These are phyloP conservation scores for Fraxinus floribunda DNA, from an alignment of 305 asterid species.

Conservation along the genomic window DNA sequence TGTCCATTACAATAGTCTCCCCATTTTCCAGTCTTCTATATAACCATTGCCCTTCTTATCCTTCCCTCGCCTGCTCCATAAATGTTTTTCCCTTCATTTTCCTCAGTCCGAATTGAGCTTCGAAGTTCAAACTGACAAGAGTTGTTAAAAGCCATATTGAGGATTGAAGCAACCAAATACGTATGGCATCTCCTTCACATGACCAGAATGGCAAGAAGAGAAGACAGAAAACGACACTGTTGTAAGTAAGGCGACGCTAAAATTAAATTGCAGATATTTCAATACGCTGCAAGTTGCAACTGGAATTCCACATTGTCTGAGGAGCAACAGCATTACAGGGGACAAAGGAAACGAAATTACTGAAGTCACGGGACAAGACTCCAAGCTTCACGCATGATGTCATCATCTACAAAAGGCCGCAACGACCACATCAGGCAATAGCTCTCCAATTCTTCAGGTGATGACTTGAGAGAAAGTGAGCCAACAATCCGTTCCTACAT, in stretches of 20 bases:
- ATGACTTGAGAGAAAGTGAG: constrained; percentile 57
- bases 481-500: constrained; percentile 61
- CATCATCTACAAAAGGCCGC: constrained; percentile 76
- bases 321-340: neutral
- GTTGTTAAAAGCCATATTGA: neutral
- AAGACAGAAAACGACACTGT: neutral
- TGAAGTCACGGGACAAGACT: constrained; percentile 32
- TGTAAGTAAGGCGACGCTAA: neutral
- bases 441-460: constrained; percentile 71
- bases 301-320: neutral
- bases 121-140: neutral
- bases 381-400: constrained; percentile 66
- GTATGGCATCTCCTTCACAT: neutral
- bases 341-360: neutral
- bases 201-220: neutral
- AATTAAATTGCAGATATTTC: neutral
- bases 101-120: neutral
- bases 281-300: neutral
- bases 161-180: neutral
- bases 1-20: neutral
- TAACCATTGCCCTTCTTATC: neutral
- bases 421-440: constrained; percentile 83
- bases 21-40: neutral
- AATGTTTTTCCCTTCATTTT: neutral
- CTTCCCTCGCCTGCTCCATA: neutral